Evolutionary conservation across 2,329 filamentous ascomycete species (phyloP).

Genomic region (Monosporascus cannonballus): DNA sequence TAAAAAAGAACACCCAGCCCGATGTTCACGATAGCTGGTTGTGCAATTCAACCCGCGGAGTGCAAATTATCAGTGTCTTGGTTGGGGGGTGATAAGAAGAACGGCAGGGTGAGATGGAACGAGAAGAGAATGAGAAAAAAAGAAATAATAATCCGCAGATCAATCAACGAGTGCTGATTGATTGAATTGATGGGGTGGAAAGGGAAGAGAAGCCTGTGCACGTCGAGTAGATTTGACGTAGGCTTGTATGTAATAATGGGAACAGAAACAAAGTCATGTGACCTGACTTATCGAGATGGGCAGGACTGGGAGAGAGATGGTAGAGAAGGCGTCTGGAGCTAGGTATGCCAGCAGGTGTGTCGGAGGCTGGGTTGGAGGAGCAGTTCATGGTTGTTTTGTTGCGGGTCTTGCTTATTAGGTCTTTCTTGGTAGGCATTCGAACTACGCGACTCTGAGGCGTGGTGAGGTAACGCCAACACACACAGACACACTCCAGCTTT

Average conservation of each 20-base stretch:
- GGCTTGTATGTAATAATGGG: constrained; percentile 1
- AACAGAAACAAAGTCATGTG: background rate
- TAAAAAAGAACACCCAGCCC: background rate
- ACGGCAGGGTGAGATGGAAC: background rate
- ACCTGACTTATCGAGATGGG: background rate
- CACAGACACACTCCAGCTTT: background rate
- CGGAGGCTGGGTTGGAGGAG: background rate
- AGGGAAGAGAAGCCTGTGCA: constrained; percentile 18
- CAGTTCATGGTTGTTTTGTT: background rate
- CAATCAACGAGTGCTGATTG: background rate
- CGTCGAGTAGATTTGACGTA: constrained; percentile 5
- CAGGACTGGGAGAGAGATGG: background rate
- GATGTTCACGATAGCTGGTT: background rate
- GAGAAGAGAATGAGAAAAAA: constrained; percentile 7
- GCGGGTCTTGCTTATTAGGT: constrained; percentile 1
- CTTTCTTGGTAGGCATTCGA: constrained; percentile 3
- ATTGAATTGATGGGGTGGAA: constrained; percentile 7
- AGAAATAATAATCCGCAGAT: constrained; percentile 11
- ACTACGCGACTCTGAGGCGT: constrained; percentile 7
- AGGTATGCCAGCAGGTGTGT: background rate
- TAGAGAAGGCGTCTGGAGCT: background rate
- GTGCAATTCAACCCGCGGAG: background rate
- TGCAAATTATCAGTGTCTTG: background rate
- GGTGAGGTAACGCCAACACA: constrained; percentile 17
- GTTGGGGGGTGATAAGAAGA: background rate